Evolutionary conservation across 805 yeast species (phyloP).

Genomic region (Cyberlindnera veronae): DNA sequence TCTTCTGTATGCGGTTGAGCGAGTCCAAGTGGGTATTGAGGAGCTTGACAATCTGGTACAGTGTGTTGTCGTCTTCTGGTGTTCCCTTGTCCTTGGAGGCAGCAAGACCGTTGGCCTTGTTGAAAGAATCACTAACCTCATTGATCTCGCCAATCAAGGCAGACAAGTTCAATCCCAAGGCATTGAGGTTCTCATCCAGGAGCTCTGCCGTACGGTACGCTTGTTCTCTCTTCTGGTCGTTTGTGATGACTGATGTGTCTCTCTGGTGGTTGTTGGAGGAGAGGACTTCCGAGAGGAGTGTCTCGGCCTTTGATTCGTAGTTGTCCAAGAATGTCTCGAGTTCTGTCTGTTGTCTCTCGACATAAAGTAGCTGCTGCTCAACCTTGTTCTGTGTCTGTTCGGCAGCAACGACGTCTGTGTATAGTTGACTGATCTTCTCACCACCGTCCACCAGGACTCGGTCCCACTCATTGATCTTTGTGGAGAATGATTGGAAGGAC

Average conservation of each 20-base stretch:
- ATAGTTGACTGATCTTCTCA: slow-evolving; percentile 73
- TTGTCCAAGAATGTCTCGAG: slow-evolving; percentile 76
- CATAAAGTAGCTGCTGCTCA: slow-evolving; percentile 82
- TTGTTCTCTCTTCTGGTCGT: slow-evolving; percentile 85
- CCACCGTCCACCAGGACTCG: slow-evolving; percentile 78
- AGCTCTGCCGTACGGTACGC: slow-evolving; percentile 86
- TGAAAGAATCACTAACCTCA: slow-evolving; percentile 75
- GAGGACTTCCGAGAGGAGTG: slow-evolving; percentile 34
- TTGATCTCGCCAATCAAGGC: slow-evolving; percentile 79
- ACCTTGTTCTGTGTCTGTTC: slow-evolving; percentile 82
- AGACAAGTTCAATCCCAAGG: slow-evolving; percentile 70
- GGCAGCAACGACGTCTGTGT: slow-evolving; percentile 73
- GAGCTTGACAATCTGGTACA: slow-evolving; percentile 72
- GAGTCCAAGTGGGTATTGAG: slow-evolving; percentile 88
- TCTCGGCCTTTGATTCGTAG: slow-evolving; percentile 55
- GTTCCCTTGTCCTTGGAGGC: slow-evolving; percentile 30
- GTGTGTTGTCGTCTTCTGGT: slow-evolving; percentile 41
- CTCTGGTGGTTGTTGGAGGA: slow-evolving; percentile 29
- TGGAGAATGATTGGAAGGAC: slow-evolving; percentile 72
- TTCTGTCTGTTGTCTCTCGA: slow-evolving; percentile 91
- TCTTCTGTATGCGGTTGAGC: slow-evolving; percentile 78
- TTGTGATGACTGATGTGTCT: slow-evolving; percentile 40
- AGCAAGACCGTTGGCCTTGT: slow-evolving; percentile 50
- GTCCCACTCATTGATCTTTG: slow-evolving; percentile 83
- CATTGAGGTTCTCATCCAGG: slow-evolving; percentile 75